phyloP scores from a whole-genome alignment of 2,329 filamentous ascomycete genomes.

The Aureobasidium uvarum region DNA sequence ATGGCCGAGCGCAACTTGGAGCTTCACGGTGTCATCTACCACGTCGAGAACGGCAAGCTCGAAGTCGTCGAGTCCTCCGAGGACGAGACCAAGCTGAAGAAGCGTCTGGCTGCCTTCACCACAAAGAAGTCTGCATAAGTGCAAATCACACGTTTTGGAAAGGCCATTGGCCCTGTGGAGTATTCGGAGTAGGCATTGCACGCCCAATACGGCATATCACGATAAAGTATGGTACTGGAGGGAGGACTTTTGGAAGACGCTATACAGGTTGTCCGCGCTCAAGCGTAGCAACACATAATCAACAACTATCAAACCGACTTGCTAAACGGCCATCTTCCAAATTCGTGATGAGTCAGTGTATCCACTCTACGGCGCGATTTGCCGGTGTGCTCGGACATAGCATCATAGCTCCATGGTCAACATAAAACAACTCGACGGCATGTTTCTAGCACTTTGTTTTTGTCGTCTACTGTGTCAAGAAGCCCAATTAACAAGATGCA shows the following conservation, averaged over 20 bases:
- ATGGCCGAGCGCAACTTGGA: constrained; percentile 67
- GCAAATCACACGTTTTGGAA: not conserved
- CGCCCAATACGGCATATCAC: constrained; percentile 4
- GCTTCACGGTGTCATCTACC: constrained; percentile 76
- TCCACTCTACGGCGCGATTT: constrained; percentile 4
- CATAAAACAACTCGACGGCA: not conserved
- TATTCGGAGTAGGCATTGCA: constrained; percentile 7
- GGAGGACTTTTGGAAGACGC: not conserved
- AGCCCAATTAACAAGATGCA: not conserved
- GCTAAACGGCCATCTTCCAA: not conserved
- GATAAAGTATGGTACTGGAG: not conserved
- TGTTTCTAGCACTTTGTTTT: not conserved
- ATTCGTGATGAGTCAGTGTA: constrained; percentile 7
- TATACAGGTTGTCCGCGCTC: constrained; percentile 6
- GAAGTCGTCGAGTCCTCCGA: constrained; percentile 49
- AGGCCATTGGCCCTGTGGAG: not conserved
- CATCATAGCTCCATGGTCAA: constrained; percentile 14
- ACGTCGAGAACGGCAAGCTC: constrained; percentile 58
- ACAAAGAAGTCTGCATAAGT: constrained; percentile 19
- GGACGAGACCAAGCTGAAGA: constrained; percentile 33
- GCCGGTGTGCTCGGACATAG: constrained; percentile 1
- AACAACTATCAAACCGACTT: constrained; percentile 5
- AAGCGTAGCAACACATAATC: constrained; percentile 2
- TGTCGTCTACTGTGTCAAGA: not conserved
- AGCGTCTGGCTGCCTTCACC: constrained; percentile 29